phyloP scores from a whole-genome alignment of 441 rosid genomes.

The Erodium moschatum region DNA sequence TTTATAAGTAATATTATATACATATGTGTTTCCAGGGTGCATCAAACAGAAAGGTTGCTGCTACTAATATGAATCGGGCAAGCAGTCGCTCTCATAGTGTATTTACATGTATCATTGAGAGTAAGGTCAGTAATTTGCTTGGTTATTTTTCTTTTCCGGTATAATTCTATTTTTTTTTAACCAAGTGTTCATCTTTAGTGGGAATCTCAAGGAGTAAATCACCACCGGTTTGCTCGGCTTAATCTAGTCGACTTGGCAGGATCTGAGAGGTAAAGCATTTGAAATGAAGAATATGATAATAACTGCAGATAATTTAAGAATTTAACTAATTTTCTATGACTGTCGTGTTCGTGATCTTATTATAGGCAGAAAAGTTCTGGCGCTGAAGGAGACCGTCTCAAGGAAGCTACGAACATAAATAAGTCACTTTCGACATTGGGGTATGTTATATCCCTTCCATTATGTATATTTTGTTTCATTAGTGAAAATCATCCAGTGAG shows the following conservation, averaged over 20 bases:
- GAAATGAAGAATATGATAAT: background rate
- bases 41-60: constrained; percentile 92
- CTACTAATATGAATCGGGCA: constrained; percentile 93
- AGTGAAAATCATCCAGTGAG: constrained; percentile 4
- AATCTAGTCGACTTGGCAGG: constrained; percentile 98
- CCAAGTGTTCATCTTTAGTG: constrained; percentile 41
- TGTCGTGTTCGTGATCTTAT: constrained; percentile 17
- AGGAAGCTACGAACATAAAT: constrained; percentile 96
- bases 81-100: constrained; percentile 99
- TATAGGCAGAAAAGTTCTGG: constrained; percentile 94
- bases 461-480: background rate
- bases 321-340: background rate
- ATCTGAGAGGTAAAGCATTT: constrained; percentile 69
- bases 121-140: constrained; percentile 45
- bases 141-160: background rate
- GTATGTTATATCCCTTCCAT: constrained; percentile 28
- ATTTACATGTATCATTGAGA: constrained; percentile 86
- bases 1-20: background rate
- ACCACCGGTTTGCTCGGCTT: constrained; percentile 93
- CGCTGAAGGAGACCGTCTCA: constrained; percentile 98
- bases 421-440: constrained; percentile 97
- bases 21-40: constrained; percentile 54
- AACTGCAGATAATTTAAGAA: background rate
- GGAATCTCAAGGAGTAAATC: constrained; percentile 94
- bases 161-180: constrained; percentile 15